A percentile compares a stretch with the other conserved stretches of the same genome.
Evolutionary conservation across 139 green algal genomes (phyloP).

Genomic region (Marvania coccoides): DNA sequence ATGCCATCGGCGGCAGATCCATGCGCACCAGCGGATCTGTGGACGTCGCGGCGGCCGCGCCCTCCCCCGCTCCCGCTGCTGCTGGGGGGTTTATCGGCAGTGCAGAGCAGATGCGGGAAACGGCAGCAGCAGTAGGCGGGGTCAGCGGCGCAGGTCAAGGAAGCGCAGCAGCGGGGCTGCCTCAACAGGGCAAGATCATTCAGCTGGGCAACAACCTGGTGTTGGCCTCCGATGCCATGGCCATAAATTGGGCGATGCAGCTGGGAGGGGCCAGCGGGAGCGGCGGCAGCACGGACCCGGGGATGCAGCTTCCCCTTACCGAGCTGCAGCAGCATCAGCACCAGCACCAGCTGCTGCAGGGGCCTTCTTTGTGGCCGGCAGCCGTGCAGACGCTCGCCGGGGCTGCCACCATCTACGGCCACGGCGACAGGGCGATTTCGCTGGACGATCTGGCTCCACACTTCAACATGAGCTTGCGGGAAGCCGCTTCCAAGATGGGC

Average conservation of each 20-base stretch:
- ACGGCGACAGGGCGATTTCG: neutral
- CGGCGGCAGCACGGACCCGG: neutral
- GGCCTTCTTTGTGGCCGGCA: too few species aligned
- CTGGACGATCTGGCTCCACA: slow-evolving; percentile 3
- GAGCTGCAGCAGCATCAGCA: neutral
- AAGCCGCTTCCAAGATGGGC: slow-evolving; percentile 32
- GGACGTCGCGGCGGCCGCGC: neutral
- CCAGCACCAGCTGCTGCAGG: too few species aligned
- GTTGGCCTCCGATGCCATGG: neutral
- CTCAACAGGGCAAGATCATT: slow-evolving; percentile 19
- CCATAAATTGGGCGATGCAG: slow-evolving; percentile 5
- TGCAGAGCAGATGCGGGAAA: neutral
- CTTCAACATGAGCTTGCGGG: slow-evolving; percentile 33
- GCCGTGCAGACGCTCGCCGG: neutral
- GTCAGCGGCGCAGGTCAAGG: neutral
- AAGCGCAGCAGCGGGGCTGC: neutral
- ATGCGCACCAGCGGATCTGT: neutral
- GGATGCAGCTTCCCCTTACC: neutral
- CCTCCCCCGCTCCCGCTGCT: neutral
- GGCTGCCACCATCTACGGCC: neutral
- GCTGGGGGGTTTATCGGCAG: neutral
- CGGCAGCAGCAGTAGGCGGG: slow-evolving; percentile 8
- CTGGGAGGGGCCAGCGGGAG: neutral
- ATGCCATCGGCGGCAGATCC: neutral
- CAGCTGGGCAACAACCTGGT: slow-evolving; percentile 53